Base-by-base conservation (phyloP, 768 basidiomycete species). In the Pholiota conissans region DNA sequence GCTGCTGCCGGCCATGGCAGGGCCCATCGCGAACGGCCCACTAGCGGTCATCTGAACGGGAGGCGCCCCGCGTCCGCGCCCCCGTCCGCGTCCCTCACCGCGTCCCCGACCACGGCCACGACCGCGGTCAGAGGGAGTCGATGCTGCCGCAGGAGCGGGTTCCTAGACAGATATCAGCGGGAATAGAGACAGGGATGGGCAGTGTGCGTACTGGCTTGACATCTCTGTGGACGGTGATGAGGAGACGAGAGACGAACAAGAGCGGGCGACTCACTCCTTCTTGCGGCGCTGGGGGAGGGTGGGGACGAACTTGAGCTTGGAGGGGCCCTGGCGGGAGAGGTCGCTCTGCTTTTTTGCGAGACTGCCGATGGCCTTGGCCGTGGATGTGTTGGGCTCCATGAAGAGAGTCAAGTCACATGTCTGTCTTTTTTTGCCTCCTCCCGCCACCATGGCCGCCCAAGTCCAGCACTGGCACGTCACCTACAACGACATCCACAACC, bases 401-500 rank as follows among this genome's bases (percentile, higher is more conserved):
- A 42, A 59, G 52, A 49, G 42, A 53, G 58, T 58, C 27, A 60
- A 32, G 55, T 63, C 61, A 63, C 61, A 61, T 59, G 64, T 32
- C 26, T 34, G 24, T 18, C 27, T 59, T 49, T 34, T 42, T 32
- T 57, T 49, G 45, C 27, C 53, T 49, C 45, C 32, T 49, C 35
- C 53, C 35, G 40, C 53, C 49, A 69, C 61, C 62, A 79, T 78
- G 78, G 58, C 72, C 54, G 66, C 65, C 47, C 74, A 79, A 67
- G 77, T 84, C 37, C 71, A 86, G 65, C 91, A 92, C 68, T 65
- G 82, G 69, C 85, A 78, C 55, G 78, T 87, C 55, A 95, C 93
- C 18, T 97, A 97, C 78, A 95, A 96, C 66, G 89, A 96, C 50
- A 86, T 96, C 54, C 95, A 97, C 79, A 91, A 91, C 63, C 80